Conservation (phyloP, 2,329 filamentous ascomycete genomes). For the Claviceps purpurea region DNA sequence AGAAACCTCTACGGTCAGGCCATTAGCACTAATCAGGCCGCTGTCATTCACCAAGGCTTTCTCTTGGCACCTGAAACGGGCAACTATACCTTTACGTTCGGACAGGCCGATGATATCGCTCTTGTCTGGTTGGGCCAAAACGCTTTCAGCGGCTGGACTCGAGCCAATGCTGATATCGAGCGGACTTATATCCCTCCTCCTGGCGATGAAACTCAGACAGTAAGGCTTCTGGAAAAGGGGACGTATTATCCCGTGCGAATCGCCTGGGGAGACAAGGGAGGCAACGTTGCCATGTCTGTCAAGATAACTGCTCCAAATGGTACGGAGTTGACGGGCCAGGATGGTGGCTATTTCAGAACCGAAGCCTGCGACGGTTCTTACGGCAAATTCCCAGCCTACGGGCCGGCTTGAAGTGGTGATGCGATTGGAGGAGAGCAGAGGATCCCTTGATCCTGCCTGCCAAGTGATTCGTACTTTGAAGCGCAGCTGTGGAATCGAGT, state of each 20-base stretch:
- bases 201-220: constrained; percentile 6
- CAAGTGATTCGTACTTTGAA: neutral
- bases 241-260: constrained; percentile 7
- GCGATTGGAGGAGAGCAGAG: neutral
- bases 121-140: constrained; percentile 6
- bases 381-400: constrained; percentile 7
- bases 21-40: constrained; percentile 3
- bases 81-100: constrained; percentile 7
- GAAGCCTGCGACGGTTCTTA: constrained; percentile 8
- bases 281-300: constrained; percentile 7
- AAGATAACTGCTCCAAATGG: constrained; percentile 7
- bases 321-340: constrained; percentile 6
- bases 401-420: neutral
- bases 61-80: constrained; percentile 7
- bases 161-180: constrained; percentile 8
- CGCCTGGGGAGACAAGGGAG: constrained; percentile 7
- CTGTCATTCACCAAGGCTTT: constrained; percentile 7
- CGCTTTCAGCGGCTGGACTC: constrained; percentile 6
- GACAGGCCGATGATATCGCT: constrained; percentile 8
- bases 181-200: constrained; percentile 8
- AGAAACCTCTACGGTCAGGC: constrained; percentile 4
- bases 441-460: neutral
- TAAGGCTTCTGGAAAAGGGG: constrained; percentile 6
- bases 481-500: neutral
- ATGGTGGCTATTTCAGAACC: constrained; percentile 7